Conservation (phyloP, 169 alveolate species). For the Babesia bovis region DNA sequence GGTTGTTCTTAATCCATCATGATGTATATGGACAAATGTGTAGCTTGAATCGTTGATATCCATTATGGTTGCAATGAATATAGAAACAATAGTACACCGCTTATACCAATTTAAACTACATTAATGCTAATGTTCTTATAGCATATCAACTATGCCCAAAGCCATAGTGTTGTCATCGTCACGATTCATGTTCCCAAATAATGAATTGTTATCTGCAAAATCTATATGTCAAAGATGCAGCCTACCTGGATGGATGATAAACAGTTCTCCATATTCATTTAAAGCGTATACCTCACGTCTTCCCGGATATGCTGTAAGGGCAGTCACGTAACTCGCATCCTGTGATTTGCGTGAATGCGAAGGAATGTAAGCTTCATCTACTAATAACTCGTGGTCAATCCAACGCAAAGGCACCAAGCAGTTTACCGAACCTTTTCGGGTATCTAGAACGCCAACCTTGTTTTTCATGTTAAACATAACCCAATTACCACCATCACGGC, state of each 20-base stretch:
- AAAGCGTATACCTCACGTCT: constrained; percentile 42
- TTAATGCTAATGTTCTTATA: too few species aligned
- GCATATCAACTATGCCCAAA: too few species aligned
- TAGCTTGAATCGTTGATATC: too few species aligned
- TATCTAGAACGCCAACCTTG: constrained; percentile 33
- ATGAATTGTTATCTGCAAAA: too few species aligned
- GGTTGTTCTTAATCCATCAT: too few species aligned
- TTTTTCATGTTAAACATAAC: constrained; percentile 34
- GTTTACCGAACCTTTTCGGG: neutral
- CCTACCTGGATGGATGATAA: constrained; percentile 63
- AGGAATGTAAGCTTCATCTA: neutral
- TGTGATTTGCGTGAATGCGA: neutral
- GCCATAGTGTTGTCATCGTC: too few species aligned
- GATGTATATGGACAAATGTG: too few species aligned
- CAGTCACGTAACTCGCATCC: constrained; percentile 25
- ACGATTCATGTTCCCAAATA: too few species aligned
- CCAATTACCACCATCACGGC: constrained; percentile 2
- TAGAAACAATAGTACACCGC: too few species aligned
- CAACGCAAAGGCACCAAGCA: neutral
- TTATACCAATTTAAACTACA: too few species aligned
- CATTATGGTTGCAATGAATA: too few species aligned
- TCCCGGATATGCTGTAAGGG: constrained; percentile 36
- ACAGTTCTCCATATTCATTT: constrained; percentile 53
- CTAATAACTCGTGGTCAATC: constrained; percentile 6
- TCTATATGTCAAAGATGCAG: too few species aligned